Evolutionary conservation across 106 monocot genomes (phyloP).

Genomic region (Narthecium ossifragum): DNA sequence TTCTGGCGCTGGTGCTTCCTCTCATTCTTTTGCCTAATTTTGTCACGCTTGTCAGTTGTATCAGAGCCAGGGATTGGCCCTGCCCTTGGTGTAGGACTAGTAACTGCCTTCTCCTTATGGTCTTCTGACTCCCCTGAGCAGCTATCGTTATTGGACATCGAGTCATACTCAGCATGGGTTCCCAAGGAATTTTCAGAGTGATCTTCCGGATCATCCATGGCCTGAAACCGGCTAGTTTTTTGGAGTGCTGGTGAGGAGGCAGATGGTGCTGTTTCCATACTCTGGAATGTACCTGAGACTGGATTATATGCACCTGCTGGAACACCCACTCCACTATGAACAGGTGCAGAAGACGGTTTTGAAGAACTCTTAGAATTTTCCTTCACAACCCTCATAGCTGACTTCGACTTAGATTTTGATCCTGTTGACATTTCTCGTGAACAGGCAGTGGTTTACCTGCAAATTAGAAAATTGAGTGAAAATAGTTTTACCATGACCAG

Average conservation of each 20-base stretch:
- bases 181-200: constrained; percentile 37
- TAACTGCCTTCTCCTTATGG: constrained; percentile 41
- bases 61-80: constrained; percentile 66
- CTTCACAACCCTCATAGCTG: constrained; percentile 27
- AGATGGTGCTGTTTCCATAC: constrained; percentile 29
- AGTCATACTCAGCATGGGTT: constrained; percentile 55
- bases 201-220: constrained; percentile 40
- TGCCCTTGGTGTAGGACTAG: constrained; percentile 8
- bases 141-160: constrained; percentile 66
- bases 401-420: constrained; percentile 78
- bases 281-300: constrained; percentile 49
- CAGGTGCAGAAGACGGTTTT: constrained; percentile 23
- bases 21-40: constrained; percentile 91
- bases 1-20: constrained; percentile 87
- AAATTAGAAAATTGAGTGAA: no score
- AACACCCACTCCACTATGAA: constrained; percentile 13
- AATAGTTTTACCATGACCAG: no score
- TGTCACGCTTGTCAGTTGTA: constrained; percentile 82
- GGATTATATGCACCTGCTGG: constrained; percentile 41
- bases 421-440: constrained; percentile 74
- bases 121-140: constrained; percentile 88
- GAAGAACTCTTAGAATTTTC: constrained; percentile 33
- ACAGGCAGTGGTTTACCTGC: no score
- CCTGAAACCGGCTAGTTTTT: constrained; percentile 21
- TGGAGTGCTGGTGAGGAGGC: constrained; percentile 6